These are phyloP conservation scores for Parietaria judaica DNA, from an alignment of 306 rosid genomes.

Conservation along the genomic window DNA sequence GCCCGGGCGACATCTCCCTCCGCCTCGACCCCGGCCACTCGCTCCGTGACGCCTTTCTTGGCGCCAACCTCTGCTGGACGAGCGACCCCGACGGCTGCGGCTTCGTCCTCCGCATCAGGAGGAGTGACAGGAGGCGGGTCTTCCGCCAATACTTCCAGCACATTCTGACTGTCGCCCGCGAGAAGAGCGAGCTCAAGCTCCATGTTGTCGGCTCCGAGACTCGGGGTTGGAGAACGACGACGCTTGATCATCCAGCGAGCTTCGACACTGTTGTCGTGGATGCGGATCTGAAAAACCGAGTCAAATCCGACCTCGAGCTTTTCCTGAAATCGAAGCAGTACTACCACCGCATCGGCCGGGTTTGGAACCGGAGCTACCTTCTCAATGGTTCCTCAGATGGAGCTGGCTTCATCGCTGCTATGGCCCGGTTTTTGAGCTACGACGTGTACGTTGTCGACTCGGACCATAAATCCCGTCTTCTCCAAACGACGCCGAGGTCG, in stretches of 20 bases:
- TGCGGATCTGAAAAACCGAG: constrained; percentile 54
- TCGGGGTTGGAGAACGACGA: constrained; percentile 58
- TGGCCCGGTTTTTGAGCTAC: constrained; percentile 70
- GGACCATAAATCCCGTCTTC: constrained; percentile 43
- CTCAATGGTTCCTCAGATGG: constrained; percentile 76
- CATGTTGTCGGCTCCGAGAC: constrained; percentile 19
- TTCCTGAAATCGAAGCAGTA: constrained; percentile 75
- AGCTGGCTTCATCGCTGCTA: constrained; percentile 78
- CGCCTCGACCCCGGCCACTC: constrained; percentile 47
- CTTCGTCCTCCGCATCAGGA: constrained; percentile 45
- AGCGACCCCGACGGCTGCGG: constrained; percentile 16
- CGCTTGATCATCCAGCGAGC: constrained; percentile 72
- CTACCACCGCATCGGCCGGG: constrained; percentile 78
- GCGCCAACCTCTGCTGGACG: constrained; percentile 61
- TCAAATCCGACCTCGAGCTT: constrained; percentile 70
- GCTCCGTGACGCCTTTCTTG: constrained; percentile 60
- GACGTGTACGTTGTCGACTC: constrained; percentile 74
- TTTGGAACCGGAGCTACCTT: constrained; percentile 83
- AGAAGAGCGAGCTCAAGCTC: constrained; percentile 49
- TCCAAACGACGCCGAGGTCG: constrained; percentile 63
- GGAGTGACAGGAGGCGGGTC: constrained; percentile 61
- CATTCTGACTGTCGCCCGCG: constrained; percentile 55
- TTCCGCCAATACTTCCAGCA: constrained; percentile 87
- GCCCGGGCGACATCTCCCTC: constrained; percentile 57
- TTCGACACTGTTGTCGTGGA: constrained; percentile 75